Evolutionary conservation across 2,329 filamentous ascomycete genomes (phyloP), one percentile per base, ranked within the genome.

Genomic region (Penicillium griseofulvum): DNA sequence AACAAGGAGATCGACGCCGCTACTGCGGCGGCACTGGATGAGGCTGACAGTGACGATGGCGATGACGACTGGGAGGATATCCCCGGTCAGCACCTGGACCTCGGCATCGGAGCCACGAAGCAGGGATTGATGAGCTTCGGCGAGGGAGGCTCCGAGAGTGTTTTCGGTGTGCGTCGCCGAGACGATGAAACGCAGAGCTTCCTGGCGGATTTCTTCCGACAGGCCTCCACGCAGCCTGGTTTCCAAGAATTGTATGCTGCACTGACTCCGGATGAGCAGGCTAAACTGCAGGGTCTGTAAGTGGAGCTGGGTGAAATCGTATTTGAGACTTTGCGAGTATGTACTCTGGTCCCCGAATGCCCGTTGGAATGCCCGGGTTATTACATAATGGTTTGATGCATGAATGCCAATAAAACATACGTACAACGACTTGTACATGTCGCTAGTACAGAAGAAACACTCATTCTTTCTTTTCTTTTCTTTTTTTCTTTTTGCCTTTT

Each of bases 131-230:
- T 96, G 90, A 84, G 86, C 1, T 91, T 84, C 66, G 83, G 85
- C 42, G 80, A 81, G 16, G 73, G 69, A 3, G 80, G 77, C 0
- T 78, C 79, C 2, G 81, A 81, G 46, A 72, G 72, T 3, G 76
- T 77, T 0, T 75, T 76, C 43, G 71, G 70, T 3, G 74, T 73
- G 52, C 84, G 91, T 50, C 84, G 88, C 67, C 84, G 87, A 33
- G 93, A 97, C 69, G 91, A 97, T 68, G 91, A 96, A 79, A 96
- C 92, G 8, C 90, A 96, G 71, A 84, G 83, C 4, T 96, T 91
- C 71, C 78, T 97, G 44, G 81, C 85, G 1, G 85, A 92, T 14
- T 97, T 96, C 76, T 97, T 97, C 76, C 78, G 76, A 41, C 74
- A 78, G 39, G 78, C 80, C 42, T 81, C 78, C 14, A 71, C 74